phyloP scores from a whole-genome alignment of 345 rosid species.

The Populus alba region DNA sequence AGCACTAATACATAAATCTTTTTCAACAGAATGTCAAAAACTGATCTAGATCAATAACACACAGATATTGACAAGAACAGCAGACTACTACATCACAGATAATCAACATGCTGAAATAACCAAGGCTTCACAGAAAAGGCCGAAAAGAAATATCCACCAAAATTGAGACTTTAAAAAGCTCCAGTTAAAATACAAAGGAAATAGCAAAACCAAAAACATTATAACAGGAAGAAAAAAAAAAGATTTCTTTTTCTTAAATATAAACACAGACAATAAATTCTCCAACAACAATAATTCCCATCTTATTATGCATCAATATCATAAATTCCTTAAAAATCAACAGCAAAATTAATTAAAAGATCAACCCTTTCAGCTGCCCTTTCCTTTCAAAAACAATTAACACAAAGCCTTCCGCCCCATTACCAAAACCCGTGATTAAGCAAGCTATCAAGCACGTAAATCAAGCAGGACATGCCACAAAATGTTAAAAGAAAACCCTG shows the following conservation, averaged over 20 bases:
- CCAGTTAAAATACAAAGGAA: not conserved
- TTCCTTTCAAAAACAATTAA: not conserved
- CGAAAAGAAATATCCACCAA: not conserved
- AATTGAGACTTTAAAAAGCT: not conserved
- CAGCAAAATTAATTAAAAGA: not conserved
- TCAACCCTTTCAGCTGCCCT: not conserved
- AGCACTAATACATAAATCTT: not conserved
- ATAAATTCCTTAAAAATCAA: not conserved
- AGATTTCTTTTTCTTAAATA: not conserved
- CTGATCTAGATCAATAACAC: not conserved
- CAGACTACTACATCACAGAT: not conserved
- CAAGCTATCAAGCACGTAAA: not conserved
- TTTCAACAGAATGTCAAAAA: no score
- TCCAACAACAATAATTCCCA: not conserved
- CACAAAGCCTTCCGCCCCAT: not conserved
- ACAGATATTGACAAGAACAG: not conserved
- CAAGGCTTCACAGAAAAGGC: not conserved
- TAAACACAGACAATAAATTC: not conserved
- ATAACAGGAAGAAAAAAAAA: not conserved
- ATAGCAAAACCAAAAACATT: not conserved
- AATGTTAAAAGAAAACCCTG: slow-evolving; percentile 8
- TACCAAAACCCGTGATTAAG: not conserved
- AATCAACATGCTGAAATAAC: not conserved
- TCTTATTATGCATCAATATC: not conserved
- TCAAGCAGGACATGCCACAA: not conserved